phyloP scores from a whole-genome alignment of 2,329 filamentous ascomycete species.

The Hymenoscyphus occultus region DNA sequence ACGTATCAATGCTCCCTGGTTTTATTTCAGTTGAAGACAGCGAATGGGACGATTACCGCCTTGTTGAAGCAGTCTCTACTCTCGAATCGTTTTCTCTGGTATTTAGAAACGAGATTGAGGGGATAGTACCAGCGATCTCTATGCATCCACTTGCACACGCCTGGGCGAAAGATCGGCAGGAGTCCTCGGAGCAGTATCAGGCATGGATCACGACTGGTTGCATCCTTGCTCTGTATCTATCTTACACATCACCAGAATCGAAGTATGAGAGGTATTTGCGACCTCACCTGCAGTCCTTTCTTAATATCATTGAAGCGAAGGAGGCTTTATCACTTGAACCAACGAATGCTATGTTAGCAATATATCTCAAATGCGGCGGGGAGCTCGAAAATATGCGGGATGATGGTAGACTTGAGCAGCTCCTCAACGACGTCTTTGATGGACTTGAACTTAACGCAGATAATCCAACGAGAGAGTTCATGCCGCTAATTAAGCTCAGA shows the following conservation, averaged over 20 bases:
- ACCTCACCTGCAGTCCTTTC: not conserved
- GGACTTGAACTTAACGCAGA: not conserved
- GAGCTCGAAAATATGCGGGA: not conserved
- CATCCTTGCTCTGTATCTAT: conserved; percentile 21
- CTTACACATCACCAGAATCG: conserved; percentile 9
- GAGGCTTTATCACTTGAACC: not conserved
- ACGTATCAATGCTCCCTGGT: conserved; percentile 23
- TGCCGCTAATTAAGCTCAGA: not conserved
- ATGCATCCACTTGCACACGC: conserved; percentile 29
- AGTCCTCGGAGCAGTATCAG: conserved; percentile 13
- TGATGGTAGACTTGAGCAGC: not conserved
- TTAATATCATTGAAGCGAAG: not conserved
- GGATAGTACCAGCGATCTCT: conserved; percentile 24
- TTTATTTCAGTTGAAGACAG: conserved; percentile 23
- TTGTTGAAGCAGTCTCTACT: conserved; percentile 30
- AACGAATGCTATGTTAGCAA: not conserved
- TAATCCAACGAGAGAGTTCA: not conserved
- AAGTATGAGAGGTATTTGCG: not conserved
- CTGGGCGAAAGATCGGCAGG: conserved; percentile 26
- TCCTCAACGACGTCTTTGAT: not conserved
- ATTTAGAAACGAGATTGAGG: conserved; percentile 14
- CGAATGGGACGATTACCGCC: conserved; percentile 33
- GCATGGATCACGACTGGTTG: conserved; percentile 22
- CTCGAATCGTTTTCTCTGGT: conserved; percentile 36
- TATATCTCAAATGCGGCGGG: not conserved